These are phyloP conservation scores for Psidium guajava DNA, from an alignment of 345 rosid genomes.

Conservation along the genomic window DNA sequence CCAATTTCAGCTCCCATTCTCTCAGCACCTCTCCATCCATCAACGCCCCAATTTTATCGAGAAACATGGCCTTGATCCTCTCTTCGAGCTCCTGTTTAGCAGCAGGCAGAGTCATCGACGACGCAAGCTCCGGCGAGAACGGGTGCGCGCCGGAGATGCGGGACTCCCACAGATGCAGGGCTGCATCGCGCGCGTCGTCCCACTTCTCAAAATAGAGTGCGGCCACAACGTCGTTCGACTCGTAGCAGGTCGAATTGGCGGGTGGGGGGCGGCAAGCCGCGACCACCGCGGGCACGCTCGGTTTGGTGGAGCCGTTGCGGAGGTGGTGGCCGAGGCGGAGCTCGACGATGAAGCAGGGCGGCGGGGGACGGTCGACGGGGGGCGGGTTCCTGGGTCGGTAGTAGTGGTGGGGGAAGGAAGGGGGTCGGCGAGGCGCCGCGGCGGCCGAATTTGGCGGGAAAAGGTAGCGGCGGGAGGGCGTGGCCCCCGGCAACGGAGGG, in stretches of 20 bases:
- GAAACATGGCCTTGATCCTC: constrained; percentile 25
- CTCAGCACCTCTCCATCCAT: constrained; percentile 29
- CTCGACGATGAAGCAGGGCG: constrained; percentile 2
- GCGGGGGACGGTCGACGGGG: not conserved
- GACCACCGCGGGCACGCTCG: not conserved
- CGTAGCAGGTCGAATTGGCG: not conserved
- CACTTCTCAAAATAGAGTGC: constrained; percentile 1
- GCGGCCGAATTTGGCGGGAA: not conserved
- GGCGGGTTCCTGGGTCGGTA: not conserved
- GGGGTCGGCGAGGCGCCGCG: not conserved
- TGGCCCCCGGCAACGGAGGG: not conserved
- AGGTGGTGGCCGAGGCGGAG: not conserved
- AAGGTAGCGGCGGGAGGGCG: not conserved
- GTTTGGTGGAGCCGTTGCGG: not conserved
- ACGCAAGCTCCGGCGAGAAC: constrained; percentile 3
- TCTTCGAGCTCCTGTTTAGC: constrained; percentile 28
- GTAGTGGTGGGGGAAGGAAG: not conserved
- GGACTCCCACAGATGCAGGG: not conserved
- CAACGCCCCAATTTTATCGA: constrained; percentile 17
- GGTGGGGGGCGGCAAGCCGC: not conserved
- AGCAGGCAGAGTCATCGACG: constrained; percentile 23
- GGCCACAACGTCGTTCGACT: not conserved
- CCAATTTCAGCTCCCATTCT: constrained; percentile 19
- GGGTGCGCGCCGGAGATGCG: not conserved
- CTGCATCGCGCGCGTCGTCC: constrained; percentile 9